These are phyloP conservation scores for Heritiera littoralis DNA, from an alignment of 345 rosid species.

Conservation along the genomic window DNA sequence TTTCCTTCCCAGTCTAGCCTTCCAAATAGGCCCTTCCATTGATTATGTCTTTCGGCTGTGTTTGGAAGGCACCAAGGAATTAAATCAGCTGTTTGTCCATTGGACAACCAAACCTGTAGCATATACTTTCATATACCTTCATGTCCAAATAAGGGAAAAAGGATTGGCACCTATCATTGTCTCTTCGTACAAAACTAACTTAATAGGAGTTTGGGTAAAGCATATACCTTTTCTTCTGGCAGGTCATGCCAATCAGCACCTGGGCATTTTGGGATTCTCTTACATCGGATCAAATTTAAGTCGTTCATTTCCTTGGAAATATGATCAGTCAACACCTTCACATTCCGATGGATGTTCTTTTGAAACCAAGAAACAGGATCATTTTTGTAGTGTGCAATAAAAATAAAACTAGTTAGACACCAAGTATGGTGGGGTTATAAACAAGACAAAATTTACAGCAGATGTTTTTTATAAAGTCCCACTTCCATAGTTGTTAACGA, in stretches of 20 bases:
- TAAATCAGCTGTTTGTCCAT: constrained; percentile 63
- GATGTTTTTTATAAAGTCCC: background rate
- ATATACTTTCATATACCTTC: no score
- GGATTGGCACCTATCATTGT: no score
- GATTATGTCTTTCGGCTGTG: constrained; percentile 71
- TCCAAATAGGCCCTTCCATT: constrained; percentile 90
- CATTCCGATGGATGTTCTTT: constrained; percentile 59
- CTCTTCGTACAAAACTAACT: no score
- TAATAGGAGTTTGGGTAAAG: no score
- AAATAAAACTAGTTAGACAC: no score
- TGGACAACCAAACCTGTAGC: constrained; percentile 58
- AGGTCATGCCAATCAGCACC: no score
- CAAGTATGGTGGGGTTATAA: no score
- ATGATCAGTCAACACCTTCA: constrained; percentile 56
- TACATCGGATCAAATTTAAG: constrained; percentile 66
- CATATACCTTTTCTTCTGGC: constrained; percentile 19
- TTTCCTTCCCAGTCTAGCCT: constrained; percentile 94
- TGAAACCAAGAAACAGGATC: constrained; percentile 82
- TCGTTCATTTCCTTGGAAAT: constrained; percentile 85
- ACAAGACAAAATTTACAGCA: no score
- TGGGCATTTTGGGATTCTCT: no score
- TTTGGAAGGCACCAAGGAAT: constrained; percentile 84
- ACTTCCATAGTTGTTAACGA: constrained; percentile 51
- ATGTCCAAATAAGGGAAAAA: no score
- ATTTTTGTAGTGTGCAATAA: constrained; percentile 42